Conservation (phyloP, 2,329 filamentous ascomycete species). For the Aspergillus luchuensis region DNA sequence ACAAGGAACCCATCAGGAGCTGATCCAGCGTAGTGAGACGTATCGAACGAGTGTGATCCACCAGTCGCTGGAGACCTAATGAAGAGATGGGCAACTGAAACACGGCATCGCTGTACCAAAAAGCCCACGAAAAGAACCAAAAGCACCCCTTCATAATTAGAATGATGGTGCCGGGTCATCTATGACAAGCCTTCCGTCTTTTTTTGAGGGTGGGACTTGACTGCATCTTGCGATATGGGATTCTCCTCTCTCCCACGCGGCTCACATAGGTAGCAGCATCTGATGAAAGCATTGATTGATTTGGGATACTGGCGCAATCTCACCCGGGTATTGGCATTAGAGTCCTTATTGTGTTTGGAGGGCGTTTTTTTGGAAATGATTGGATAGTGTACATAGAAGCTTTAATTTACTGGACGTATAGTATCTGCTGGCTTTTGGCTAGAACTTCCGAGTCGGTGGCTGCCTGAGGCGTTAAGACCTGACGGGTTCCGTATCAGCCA, state of each 20-base stretch:
- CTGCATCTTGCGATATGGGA: neutral
- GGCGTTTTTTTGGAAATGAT: neutral
- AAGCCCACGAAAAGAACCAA: neutral
- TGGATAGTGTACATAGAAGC: neutral
- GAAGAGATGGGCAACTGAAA: neutral
- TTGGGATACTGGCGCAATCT: neutral
- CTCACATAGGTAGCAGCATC: neutral
- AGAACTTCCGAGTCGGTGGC: neutral
- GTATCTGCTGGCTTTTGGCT: neutral
- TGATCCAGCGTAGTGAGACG: conserved; percentile 52
- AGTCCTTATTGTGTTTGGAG: neutral
- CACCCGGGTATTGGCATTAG: neutral
- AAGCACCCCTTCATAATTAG: neutral
- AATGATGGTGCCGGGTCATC: neutral
- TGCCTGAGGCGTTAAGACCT: neutral
- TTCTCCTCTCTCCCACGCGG: neutral
- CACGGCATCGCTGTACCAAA: neutral
- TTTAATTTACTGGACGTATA: too few relatives aligned
- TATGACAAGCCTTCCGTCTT: neutral
- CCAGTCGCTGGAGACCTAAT: conserved; percentile 46
- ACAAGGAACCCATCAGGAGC: conserved; percentile 52
- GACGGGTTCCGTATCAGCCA: neutral
- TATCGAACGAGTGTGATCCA: conserved; percentile 55
- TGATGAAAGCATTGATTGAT: neutral
- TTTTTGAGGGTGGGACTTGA: neutral